These are phyloP conservation scores for Endocarpon pusillum DNA, from an alignment of 495 filamentous ascomycete species.

Conservation along the genomic window DNA sequence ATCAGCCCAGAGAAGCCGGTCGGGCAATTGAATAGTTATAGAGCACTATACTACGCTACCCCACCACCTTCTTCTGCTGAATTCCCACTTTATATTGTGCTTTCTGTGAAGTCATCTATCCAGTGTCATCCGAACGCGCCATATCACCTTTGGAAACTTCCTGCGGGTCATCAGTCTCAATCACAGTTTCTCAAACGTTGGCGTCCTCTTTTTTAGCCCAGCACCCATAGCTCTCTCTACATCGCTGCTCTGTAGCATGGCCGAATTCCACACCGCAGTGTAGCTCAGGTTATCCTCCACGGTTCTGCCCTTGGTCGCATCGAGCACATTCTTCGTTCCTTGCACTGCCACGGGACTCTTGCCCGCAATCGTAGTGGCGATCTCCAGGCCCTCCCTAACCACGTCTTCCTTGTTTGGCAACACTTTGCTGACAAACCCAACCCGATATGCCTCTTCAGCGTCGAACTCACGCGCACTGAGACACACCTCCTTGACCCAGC, in stretches of 20 bases:
- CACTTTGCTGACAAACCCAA: conserved; percentile 76
- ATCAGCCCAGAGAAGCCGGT: too few relatives aligned
- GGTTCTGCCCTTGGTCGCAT: conserved; percentile 16
- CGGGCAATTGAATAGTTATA: too few relatives aligned
- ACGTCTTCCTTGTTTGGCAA: conserved; percentile 44
- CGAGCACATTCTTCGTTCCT: conserved; percentile 84
- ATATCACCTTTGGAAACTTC: too few relatives aligned
- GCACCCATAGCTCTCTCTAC: conserved; percentile 2
- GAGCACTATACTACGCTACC: too few relatives aligned
- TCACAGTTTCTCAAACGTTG: conserved; percentile 1
- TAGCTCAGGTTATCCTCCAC: background rate
- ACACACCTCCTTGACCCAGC: conserved; percentile 87
- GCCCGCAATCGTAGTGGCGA: conserved; percentile 48
- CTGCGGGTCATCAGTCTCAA: too few relatives aligned
- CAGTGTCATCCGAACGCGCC: too few relatives aligned
- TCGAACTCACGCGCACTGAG: conserved; percentile 62
- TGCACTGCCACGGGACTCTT: conserved; percentile 90
- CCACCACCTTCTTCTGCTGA: too few relatives aligned
- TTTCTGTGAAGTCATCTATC: too few relatives aligned
- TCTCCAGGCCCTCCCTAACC: conserved; percentile 41
- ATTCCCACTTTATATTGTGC: too few relatives aligned
- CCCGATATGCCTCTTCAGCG: conserved; percentile 60
- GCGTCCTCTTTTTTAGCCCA: background rate
- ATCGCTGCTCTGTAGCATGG: background rate
- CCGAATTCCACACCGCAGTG: conserved; percentile 1